Evolutionary conservation across 2,329 filamentous ascomycete genomes (phyloP), one percentile per base, ranked within the genome.

Genomic region (Lasiodiplodia sp.): DNA sequence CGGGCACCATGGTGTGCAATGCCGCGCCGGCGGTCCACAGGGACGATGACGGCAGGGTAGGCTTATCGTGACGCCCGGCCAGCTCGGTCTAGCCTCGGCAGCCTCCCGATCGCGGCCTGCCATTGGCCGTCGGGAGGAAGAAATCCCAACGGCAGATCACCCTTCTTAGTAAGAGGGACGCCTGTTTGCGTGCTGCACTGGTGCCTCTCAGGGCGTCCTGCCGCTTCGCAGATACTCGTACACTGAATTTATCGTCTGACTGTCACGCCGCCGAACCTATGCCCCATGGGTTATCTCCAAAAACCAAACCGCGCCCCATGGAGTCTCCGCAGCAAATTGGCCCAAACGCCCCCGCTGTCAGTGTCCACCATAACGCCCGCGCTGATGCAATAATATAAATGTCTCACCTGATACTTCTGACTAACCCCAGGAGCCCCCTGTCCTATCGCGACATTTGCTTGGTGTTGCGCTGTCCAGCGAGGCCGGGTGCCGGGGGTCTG

Each of bases 301-400:
- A 62, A 52, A n/a, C 16, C 25, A 64, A 64, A 12, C 44, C 25
- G 8, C 60, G 16, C 60, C 60, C 60, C 60, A 52, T 64, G 60
- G 60, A 64, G 60, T 64, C 60, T 64, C 60, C 60, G 47, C 47
- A 64, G 60, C 60, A 64, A 64, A 64, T 64, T 64, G 60, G 60
- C 60, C 44, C 60, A 52, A 64, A 64, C 60, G 60, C 60, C 60
- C 58, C 60, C 60, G 47, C 44, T 64, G 28, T 52, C 60, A 64
- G 60, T 64, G 60, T 64, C 60, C 44, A 64, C 60, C 60, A 25
- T 23, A 60, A 67, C 65, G 65, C 65, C 65, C 38, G 55, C 65
- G 65, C 65, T 67, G 65, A 67, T 67, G 65, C 65, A 53, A 58
- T 51, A 67, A 60, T 60, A 37, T 58, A 40, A 67, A 67, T 31